A percentile compares a stretch with the other conserved stretches of the same genome.
Evolutionary conservation across 2,329 filamentous ascomycete species (phyloP).

Genomic region (Pseudohalonectria lignicola): DNA sequence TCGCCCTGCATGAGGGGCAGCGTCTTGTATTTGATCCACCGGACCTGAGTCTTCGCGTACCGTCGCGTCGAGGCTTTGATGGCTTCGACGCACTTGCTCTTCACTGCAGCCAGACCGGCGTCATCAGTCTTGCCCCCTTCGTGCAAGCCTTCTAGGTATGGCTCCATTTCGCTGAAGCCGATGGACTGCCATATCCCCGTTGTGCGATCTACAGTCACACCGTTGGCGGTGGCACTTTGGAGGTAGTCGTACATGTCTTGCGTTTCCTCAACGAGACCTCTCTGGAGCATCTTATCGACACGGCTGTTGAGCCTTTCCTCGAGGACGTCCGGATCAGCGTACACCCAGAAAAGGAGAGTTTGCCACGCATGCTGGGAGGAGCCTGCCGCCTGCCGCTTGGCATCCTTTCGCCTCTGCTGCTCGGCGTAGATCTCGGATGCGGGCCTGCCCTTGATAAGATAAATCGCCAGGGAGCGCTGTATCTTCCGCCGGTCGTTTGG

Average conservation of each 20-base stretch:
- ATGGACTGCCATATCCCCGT: conserved; percentile 95
- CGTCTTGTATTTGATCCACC: conserved; percentile 80
- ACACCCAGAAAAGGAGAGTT: conserved; percentile 76
- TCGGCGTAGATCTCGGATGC: conserved; percentile 83
- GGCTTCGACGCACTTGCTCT: conserved; percentile 51
- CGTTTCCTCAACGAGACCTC: conserved; percentile 38
- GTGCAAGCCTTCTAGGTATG: conserved; percentile 41
- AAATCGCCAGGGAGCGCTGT: conserved; percentile 80
- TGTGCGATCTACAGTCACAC: conserved; percentile 53
- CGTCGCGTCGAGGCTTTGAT: conserved; percentile 77
- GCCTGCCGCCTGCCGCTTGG: conserved; percentile 3
- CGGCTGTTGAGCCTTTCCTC: conserved; percentile 62
- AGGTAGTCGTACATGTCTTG: conserved; percentile 30
- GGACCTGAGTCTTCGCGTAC: conserved; percentile 74
- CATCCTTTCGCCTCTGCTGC: conserved; percentile 36
- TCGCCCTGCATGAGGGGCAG: conserved; percentile 54
- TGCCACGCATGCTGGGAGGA: conserved; percentile 28
- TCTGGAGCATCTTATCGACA: conserved; percentile 72
- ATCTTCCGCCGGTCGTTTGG: conserved; percentile 90
- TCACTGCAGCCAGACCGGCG: conserved; percentile 41
- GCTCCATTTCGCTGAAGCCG: conserved; percentile 82
- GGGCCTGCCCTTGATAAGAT: conserved; percentile 64
- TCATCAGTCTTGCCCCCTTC: background rate
- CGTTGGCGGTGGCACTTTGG: conserved; percentile 23
- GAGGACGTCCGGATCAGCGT: conserved; percentile 59